These are phyloP conservation scores for Oryza australiensis DNA, from an alignment of 176 grass and related monocot species.

Conservation along the genomic window DNA sequence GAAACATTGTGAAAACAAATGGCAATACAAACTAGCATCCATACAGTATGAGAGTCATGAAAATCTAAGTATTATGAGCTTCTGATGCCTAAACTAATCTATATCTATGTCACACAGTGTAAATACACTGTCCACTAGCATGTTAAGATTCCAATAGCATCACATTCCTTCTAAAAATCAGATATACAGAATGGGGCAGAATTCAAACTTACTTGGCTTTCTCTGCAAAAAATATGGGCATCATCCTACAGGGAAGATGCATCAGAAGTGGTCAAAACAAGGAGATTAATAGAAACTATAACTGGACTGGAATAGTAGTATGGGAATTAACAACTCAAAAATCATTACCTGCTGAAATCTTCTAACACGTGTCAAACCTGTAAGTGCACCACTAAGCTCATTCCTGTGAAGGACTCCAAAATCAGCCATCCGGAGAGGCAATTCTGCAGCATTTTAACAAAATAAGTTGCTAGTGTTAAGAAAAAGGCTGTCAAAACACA, in stretches of 20 bases:
- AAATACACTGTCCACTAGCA: neutral
- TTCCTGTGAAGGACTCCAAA: conserved; percentile 98
- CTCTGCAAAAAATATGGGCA: conserved; percentile 97
- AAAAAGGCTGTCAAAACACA: neutral
- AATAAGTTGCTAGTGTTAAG: neutral
- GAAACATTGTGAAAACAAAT: neutral
- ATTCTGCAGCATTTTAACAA: conserved; percentile 61
- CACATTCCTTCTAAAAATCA: neutral
- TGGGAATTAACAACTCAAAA: conserved; percentile 10
- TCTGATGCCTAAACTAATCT: neutral
- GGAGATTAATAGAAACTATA: neutral
- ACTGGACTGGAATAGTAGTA: neutral
- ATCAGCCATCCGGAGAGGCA: conserved; percentile 94
- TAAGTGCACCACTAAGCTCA: conserved; percentile 95
- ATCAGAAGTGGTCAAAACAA: neutral
- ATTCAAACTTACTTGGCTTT: conserved; percentile 76
- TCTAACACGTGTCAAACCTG: conserved; percentile 97
- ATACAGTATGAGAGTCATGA: neutral
- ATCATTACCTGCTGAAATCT: conserved; percentile 94
- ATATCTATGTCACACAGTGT: neutral
- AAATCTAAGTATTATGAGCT: neutral
- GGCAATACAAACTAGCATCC: conserved; percentile 1
- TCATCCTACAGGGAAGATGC: conserved; percentile 65
- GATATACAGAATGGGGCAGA: neutral
- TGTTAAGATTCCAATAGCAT: neutral